A percentile compares a stretch with the other conserved stretches of the same genome.
Conservation (phyloP, 2,329 filamentous ascomycete genomes). For the Colletotrichum sublineola region DNA sequence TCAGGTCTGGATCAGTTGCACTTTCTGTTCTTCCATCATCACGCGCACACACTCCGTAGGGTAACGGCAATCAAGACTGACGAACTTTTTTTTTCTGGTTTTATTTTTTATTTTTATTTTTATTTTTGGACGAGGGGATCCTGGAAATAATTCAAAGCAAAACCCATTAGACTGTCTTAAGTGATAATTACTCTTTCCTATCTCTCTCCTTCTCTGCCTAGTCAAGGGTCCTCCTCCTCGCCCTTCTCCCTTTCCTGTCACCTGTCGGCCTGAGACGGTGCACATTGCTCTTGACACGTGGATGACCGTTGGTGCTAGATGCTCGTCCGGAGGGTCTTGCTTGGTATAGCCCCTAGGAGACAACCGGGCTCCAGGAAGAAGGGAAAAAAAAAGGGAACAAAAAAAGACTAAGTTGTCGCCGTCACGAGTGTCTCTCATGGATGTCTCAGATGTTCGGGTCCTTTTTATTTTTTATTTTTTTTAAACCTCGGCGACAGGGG, state of each 20-base stretch:
- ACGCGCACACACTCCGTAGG: not conserved
- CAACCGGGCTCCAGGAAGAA: not conserved
- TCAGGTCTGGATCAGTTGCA: not conserved
- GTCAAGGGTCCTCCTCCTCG: not conserved
- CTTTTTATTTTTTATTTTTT: not conserved
- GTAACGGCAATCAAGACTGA: slow-evolving; percentile 4
- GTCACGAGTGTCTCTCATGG: not conserved
- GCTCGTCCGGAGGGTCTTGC: not conserved
- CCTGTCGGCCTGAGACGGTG: not conserved
- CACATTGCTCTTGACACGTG: not conserved
- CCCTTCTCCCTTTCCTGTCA: not conserved
- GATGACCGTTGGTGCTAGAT: not conserved
- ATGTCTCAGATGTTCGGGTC: not conserved
- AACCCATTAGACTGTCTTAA: not conserved
- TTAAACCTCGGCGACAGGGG: not conserved
- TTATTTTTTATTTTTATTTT: too few species aligned
- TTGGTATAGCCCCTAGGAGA: not conserved
- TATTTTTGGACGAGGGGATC: not conserved
- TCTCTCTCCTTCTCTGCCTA: too few species aligned
- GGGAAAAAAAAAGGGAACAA: too few species aligned
- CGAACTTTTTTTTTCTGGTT: not conserved
- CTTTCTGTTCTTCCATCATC: not conserved
- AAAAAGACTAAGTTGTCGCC: not conserved
- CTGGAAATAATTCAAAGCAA: not conserved
- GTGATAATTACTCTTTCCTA: not conserved